These are phyloP conservation scores for Geoglossum glabrum DNA, from an alignment of 495 filamentous ascomycete genomes.

Conservation along the genomic window DNA sequence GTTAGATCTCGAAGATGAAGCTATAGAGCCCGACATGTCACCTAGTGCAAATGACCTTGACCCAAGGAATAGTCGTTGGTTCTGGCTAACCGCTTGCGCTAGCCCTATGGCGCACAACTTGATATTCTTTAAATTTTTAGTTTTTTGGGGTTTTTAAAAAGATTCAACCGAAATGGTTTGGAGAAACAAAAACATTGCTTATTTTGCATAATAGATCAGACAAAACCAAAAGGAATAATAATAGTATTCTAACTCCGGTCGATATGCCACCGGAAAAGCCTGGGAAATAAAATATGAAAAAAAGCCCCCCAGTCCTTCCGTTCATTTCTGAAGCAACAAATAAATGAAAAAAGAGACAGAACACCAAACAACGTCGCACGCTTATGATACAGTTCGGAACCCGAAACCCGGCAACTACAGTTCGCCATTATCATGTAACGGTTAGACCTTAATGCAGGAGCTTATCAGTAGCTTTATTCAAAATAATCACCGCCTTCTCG, in stretches of 20 bases:
- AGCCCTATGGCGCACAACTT: too few species aligned
- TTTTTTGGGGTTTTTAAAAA: too few species aligned
- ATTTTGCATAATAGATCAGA: too few species aligned
- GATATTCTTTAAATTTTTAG: too few species aligned
- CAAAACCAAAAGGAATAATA: neutral
- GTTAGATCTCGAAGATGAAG: neutral
- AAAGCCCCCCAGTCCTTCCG: neutral
- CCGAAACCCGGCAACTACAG: neutral
- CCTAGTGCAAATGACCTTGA: too few species aligned
- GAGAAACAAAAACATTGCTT: too few species aligned
- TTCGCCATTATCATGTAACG: neutral
- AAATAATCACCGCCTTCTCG: conserved; percentile 45
- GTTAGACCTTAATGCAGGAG: conserved; percentile 13
- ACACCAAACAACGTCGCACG: neutral
- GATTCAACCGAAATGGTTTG: too few species aligned
- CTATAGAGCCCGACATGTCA: neutral
- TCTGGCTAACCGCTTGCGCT: too few species aligned
- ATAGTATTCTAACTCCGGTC: neutral
- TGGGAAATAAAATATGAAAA: neutral
- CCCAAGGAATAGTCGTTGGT: too few species aligned
- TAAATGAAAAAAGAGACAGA: neutral
- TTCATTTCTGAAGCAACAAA: neutral
- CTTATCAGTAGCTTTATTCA: conserved; percentile 43
- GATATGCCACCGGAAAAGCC: neutral
- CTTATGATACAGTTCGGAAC: neutral